These are phyloP conservation scores for Tricholoma bakamatsutake DNA, from an alignment of 768 basidiomycete genomes.

Conservation along the genomic window DNA sequence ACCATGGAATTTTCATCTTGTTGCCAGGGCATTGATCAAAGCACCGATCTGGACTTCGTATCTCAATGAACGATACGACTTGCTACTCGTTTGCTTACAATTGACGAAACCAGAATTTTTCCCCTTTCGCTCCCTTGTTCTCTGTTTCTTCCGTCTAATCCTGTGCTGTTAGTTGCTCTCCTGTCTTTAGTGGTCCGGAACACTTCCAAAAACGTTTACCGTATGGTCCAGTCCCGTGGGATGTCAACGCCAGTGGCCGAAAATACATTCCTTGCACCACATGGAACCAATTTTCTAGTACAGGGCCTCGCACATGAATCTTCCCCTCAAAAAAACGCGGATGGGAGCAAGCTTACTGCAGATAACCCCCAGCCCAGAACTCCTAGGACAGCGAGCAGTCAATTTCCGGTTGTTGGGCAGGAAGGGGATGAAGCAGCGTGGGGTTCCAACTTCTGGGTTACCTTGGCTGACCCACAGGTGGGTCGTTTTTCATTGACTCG, in stretches of 20 bases:
- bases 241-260: not conserved
- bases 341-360: not conserved
- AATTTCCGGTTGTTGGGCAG: conserved; percentile 19
- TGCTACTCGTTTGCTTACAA: not conserved
- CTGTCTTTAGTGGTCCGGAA: not conserved
- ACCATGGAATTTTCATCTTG: not conserved
- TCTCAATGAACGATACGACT: not conserved
- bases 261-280: not conserved
- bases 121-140: not conserved
- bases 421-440: conserved; percentile 53
- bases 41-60: not conserved
- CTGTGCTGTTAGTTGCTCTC: not conserved
- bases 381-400: conserved; percentile 7
- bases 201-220: not conserved
- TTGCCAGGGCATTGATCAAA: not conserved
- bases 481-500: conserved; percentile 12
- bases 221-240: not conserved
- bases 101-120: not conserved
- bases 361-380: not conserved
- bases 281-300: not conserved
- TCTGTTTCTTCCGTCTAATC: not conserved
- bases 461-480: conserved; percentile 86
- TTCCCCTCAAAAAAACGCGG: not conserved
- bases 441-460: conserved; percentile 95
- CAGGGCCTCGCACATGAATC: not conserved